phyloP scores from a whole-genome alignment of 208 protist genomes.

The Trypanosoma lewisi region DNA sequence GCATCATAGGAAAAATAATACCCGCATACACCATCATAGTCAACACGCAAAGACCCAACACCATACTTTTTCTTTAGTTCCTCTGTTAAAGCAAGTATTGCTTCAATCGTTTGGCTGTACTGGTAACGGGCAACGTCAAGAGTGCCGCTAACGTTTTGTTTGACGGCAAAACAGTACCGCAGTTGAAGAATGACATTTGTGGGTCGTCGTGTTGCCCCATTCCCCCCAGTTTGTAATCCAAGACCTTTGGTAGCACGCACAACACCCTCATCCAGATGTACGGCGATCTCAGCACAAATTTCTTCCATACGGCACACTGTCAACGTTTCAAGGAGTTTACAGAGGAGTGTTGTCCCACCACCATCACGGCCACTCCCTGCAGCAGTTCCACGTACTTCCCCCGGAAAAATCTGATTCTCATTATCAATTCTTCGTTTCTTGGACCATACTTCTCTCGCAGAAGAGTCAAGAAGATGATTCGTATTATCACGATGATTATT shows the following conservation, averaged over 20 bases:
- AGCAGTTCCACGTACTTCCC: not conserved
- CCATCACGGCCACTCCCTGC: not conserved
- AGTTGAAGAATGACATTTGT: conserved; percentile 31
- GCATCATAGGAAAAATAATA: conserved; percentile 70
- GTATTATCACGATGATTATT: not conserved
- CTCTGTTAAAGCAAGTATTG: conserved; percentile 48
- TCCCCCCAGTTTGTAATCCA: conserved; percentile 6
- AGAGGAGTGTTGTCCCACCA: conserved; percentile 36
- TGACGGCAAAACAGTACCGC: conserved; percentile 68
- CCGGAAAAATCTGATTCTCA: not conserved
- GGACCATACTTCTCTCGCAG: not conserved
- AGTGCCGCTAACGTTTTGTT: conserved; percentile 42
- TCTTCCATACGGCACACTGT: conserved; percentile 39
- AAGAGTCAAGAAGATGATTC: not conserved
- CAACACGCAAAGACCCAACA: conserved; percentile 59
- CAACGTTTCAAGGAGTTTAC: conserved; percentile 43
- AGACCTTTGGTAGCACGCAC: conserved; percentile 11
- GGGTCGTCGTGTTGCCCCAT: conserved; percentile 3
- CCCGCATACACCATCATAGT: conserved; percentile 44
- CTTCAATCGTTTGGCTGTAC: conserved; percentile 49
- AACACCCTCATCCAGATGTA: conserved; percentile 43
- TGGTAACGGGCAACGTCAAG: conserved; percentile 64
- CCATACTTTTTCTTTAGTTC: conserved; percentile 33
- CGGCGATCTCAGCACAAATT: conserved; percentile 31
- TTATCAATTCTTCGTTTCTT: not conserved